These are phyloP conservation scores for Plantago elongata DNA, from an alignment of 257 asterid species.

Conservation along the genomic window DNA sequence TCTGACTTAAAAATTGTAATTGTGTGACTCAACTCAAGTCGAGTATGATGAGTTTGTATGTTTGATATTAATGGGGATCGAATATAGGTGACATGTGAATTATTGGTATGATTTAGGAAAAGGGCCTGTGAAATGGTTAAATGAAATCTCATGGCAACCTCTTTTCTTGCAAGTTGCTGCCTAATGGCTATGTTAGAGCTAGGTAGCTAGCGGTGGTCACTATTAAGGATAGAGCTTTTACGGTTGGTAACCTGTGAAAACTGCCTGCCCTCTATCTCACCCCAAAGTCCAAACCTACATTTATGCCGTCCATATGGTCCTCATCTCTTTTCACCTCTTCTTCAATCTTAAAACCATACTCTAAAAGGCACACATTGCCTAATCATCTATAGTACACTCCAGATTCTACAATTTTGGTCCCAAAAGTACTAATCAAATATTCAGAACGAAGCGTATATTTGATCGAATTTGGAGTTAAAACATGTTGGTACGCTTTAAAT, in stretches of 20 bases:
- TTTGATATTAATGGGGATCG: not conserved
- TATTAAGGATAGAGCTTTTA: conserved; percentile 7
- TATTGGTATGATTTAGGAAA: conserved; percentile 18
- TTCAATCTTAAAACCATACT: too few species aligned
- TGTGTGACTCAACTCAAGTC: too few species aligned
- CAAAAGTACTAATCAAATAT: too few species aligned
- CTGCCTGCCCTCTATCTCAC: conserved; percentile 2
- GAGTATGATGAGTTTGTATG: not conserved
- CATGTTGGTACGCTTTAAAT: too few species aligned
- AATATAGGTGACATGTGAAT: conserved; percentile 22
- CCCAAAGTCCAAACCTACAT: not conserved
- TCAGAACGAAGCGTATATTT: too few species aligned
- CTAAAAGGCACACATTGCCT: too few species aligned
- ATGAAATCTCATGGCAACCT: conserved; percentile 1
- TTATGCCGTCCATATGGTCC: conserved; percentile 5
- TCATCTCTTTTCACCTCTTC: not conserved
- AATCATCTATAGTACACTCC: too few species aligned
- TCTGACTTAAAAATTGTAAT: too few species aligned
- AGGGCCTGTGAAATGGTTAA: conserved; percentile 16
- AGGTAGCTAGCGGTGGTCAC: not conserved
- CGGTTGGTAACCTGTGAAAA: conserved; percentile 19
- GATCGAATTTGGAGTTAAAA: too few species aligned
- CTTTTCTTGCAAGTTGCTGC: conserved; percentile 9
- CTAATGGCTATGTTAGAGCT: too few species aligned
- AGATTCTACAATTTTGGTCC: too few species aligned